Conservation (phyloP, 2,329 filamentous ascomycete genomes). For the Dactylellina parvicollis region DNA sequence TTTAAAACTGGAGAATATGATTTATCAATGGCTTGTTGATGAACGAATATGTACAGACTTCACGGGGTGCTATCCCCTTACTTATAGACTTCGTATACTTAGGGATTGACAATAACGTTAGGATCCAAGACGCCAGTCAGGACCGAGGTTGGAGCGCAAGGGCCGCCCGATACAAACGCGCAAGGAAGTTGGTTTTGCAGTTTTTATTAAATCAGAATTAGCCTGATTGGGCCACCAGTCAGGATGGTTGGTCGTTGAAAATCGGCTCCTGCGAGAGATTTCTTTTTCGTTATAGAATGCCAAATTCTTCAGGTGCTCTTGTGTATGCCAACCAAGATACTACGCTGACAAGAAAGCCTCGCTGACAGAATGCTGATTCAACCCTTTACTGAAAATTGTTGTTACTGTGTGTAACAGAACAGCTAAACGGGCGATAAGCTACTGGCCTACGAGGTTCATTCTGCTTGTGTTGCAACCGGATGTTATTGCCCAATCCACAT, state of each 20-base stretch:
- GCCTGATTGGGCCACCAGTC: constrained; percentile 17
- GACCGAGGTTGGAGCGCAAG: background rate
- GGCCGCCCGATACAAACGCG: constrained; percentile 1
- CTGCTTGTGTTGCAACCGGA: constrained; percentile 15
- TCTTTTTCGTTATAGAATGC: background rate
- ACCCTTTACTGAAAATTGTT: background rate
- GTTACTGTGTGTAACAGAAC: background rate
- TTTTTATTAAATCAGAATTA: constrained; percentile 15
- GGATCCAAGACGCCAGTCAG: constrained; percentile 1
- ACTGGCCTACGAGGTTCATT: background rate
- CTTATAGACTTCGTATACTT: constrained; percentile 5
- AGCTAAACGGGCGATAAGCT: background rate
- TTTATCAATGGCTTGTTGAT: background rate
- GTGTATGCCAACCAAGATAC: background rate
- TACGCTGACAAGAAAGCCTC: constrained; percentile 4
- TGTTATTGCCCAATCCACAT: constrained; percentile 14
- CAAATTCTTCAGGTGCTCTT: constrained; percentile 21
- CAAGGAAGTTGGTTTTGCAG: background rate
- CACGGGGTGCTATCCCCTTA: background rate
- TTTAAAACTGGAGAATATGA: background rate
- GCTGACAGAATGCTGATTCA: too few species aligned
- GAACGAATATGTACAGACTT: background rate
- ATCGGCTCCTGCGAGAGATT: constrained; percentile 30
- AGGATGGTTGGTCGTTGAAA: constrained; percentile 8
- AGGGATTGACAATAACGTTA: constrained; percentile 13